Conservation (phyloP, 768 basidiomycete genomes). For the Agrocybe pediades region DNA sequence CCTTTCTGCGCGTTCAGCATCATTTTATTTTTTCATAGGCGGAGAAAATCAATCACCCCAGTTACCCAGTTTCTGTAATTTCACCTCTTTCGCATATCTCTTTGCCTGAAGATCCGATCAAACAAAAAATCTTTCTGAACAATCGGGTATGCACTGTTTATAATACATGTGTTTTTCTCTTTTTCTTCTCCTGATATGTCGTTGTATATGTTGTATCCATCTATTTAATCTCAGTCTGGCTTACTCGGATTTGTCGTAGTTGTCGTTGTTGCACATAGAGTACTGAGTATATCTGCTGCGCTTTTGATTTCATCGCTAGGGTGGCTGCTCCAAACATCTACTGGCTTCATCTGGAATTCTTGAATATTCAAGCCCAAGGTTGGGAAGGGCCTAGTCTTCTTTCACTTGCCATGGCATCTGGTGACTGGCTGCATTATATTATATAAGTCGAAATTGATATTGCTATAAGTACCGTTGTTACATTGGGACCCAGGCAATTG, state of each 20-base stretch:
- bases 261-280: neutral
- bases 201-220: conserved; percentile 26
- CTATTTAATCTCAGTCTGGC: conserved; percentile 16
- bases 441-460: neutral
- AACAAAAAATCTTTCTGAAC: conserved; percentile 13
- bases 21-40: conserved; percentile 11
- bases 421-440: too few species aligned
- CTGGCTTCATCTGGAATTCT: too few species aligned
- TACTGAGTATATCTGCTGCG: neutral
- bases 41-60: too few species aligned
- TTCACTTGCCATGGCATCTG: too few species aligned
- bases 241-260: conserved; percentile 4
- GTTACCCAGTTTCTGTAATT: conserved; percentile 4
- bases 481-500: conserved; percentile 18
- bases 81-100: conserved; percentile 7
- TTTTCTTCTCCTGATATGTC: conserved; percentile 17
- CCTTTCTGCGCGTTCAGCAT: conserved; percentile 10
- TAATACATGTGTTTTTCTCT: conserved; percentile 2
- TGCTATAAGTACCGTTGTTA: conserved; percentile 25
- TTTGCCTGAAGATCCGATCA: neutral
- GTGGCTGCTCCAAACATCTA: too few species aligned
- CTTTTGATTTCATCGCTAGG: neutral
- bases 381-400: too few species aligned
- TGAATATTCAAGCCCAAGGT: too few species aligned
- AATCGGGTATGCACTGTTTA: conserved; percentile 7